Evolutionary conservation across 805 yeast species (phyloP), one percentile per base, ranked within the genome.

Genomic region (Hanseniaspora meyeri): DNA sequence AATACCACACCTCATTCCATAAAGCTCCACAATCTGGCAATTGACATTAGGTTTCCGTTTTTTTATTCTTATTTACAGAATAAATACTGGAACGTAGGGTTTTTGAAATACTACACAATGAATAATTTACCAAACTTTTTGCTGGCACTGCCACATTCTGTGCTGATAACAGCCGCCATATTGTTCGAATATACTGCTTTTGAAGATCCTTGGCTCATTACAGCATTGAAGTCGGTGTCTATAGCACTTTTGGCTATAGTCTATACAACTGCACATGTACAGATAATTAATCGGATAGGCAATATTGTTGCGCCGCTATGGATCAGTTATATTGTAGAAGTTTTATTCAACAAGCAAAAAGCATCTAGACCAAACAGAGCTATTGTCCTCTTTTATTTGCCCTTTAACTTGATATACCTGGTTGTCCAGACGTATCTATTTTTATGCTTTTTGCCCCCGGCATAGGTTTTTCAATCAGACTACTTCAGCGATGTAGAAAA

Each of bases 361-460:
- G 6, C 29, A 9, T n/a, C 43, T 14, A 17, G 9, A 2, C 7
- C 27, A 10, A 16, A 51, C 24, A 29, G 11, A 7, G 9, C 16
- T 8, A 37, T 43, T 29, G 55, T 43, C 10, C 11, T n/a, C 11
- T 4, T 4, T 24, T 75, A 77, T 65, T 65, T 78, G 1, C 62
- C 69, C 8, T 85, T 79, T 72, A 70, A 80, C 62, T 60, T 81
- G 6, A 61, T 76, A 0, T 90, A 95, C 95, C 73, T 71, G 24
- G 65, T 82, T 6, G 62, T 81, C 2, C 96, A 90, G 68, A 77
- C 90, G 0, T 77, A 79, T 1, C 70, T 90, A 51, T 90, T 80
- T 70, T 87, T 84, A 8, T 82, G 82, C n/a, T 90, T 87, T 65
- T 72, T 90, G 45, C 97, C 97, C 1, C 97, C 97, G 4, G 97